phyloP scores from a whole-genome alignment of 805 yeast species.

The Metschnikowia baotianmanensis region DNA sequence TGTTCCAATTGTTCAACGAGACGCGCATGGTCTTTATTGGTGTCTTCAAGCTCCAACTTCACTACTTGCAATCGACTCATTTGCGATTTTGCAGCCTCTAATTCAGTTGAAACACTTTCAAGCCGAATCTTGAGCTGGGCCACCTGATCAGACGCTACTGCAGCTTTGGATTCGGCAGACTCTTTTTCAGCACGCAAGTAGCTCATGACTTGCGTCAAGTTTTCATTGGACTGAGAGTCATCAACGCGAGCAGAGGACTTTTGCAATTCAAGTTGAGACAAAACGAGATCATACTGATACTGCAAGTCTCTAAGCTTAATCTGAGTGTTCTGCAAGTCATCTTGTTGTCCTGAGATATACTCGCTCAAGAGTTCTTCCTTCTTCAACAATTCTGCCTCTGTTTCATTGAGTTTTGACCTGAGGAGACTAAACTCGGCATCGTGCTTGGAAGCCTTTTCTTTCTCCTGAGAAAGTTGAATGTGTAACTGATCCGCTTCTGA shows the following conservation, averaged over 20 bases:
- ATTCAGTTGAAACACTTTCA: conserved; percentile 45
- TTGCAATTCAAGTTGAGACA: conserved; percentile 60
- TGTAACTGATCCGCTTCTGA: conserved; percentile 15
- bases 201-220: conserved; percentile 49
- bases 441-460: conserved; percentile 3
- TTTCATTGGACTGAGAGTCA: conserved; percentile 19
- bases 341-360: conserved; percentile 25
- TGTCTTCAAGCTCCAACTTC: conserved; percentile 24
- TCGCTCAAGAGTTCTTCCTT: conserved; percentile 23
- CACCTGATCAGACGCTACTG: conserved; percentile 46
- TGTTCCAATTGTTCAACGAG: conserved; percentile 56
- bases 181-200: conserved; percentile 77
- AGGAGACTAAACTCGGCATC: conserved; percentile 4
- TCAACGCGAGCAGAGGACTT: conserved; percentile 18
- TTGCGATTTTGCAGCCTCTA: conserved; percentile 52
- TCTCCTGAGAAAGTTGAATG: conserved; percentile 13
- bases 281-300: conserved; percentile 65
- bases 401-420: conserved; percentile 2
- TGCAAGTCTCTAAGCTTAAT: conserved; percentile 53
- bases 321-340: conserved; percentile 41
- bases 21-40: conserved; percentile 44
- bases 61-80: conserved; percentile 27
- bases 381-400: conserved; percentile 47
- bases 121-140: conserved; percentile 51
- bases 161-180: conserved; percentile 53